Evolutionary conservation across 306 rosid species (phyloP), one percentile per base, ranked within the genome.

Genomic region (Quercus gilva): DNA sequence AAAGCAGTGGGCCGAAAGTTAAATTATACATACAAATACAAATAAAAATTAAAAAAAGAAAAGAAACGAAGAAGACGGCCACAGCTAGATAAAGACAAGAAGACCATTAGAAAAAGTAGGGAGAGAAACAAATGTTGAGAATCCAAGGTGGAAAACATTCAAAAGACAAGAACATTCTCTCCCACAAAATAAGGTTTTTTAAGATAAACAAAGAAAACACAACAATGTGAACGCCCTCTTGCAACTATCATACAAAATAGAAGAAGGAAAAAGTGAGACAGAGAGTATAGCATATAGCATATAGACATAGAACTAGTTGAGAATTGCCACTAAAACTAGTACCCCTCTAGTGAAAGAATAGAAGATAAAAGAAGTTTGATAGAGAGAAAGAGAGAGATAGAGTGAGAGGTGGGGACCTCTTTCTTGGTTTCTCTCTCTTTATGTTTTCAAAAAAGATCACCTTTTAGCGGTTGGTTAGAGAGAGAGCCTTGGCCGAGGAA

Each of bases 371-470:
- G 41, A 76, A 65, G 49, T 6, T 4, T 35, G 28, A 72, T 11
- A 78, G 71, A 80, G 25, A 77, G 33, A 65, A 79, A 78, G 60
- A 74, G 70, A 81, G n/a, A 80, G 28, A 79, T 20, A 74, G 25
- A 84, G 80, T 58, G 79, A 76, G 80, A 53, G 73, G 74, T 74
- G 87, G 87, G 94, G 89, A 76, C 82, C 91, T 69, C 80, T 73
- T 4, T 67, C 79, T 85, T 9, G 37, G 72, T 37, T 78, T 70
- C 81, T 78, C 81, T 76, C 81, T 41, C 79, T 78, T 73, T 81
- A 83, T 80, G 77, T 81, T 84, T 86, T 71, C 43, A 74, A 85
- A 89, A 84, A 91, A 82, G 86, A 88, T 88, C 81, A 95, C 99
- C 99, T 95, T 93, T 91, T 73, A 23, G 60, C 17, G 75, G 55